These are phyloP conservation scores for Roridomyces roridus DNA, from an alignment of 768 basidiomycete genomes.

Conservation along the genomic window DNA sequence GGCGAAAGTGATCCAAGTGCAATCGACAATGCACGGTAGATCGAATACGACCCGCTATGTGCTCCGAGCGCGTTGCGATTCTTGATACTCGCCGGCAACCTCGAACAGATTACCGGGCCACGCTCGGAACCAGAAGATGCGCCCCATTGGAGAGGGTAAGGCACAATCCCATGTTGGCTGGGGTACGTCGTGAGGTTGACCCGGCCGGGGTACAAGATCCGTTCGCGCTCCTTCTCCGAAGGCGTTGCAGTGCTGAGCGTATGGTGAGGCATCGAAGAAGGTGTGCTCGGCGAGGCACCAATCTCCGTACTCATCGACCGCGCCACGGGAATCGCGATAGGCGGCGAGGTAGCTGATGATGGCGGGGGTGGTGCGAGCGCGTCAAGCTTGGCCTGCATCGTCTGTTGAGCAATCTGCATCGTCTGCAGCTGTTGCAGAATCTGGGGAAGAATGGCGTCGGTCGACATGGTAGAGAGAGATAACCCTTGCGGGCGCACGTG, in stretches of 20 bases:
- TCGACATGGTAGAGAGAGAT: slow-evolving; percentile 20
- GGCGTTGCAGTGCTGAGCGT: slow-evolving; percentile 22
- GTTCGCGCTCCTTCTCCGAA: slow-evolving; percentile 73
- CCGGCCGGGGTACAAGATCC: slow-evolving; percentile 78
- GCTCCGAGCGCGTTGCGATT: slow-evolving; percentile 94
- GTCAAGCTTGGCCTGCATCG: slow-evolving; percentile 77
- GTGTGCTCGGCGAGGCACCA: not conserved
- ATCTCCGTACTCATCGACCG: not conserved
- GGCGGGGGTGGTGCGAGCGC: not conserved
- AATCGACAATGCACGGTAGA: slow-evolving; percentile 92
- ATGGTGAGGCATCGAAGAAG: slow-evolving; percentile 28
- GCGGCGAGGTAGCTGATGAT: slow-evolving; percentile 1
- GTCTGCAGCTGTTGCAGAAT: slow-evolving; percentile 75
- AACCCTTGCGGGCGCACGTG: not conserved
- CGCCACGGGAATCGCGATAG: slow-evolving; percentile 16
- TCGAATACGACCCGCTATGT: slow-evolving; percentile 92
- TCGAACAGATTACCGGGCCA: slow-evolving; percentile 89
- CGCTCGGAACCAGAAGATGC: slow-evolving; percentile 65
- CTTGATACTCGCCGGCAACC: slow-evolving; percentile 84
- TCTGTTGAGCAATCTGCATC: slow-evolving; percentile 77
- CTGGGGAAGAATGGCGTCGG: slow-evolving; percentile 71
- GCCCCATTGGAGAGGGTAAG: slow-evolving; percentile 84
- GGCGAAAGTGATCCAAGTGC: slow-evolving; percentile 86
- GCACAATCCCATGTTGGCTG: slow-evolving; percentile 89
- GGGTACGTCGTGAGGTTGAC: slow-evolving; percentile 92